Evolutionary conservation across 176 grass and related monocot species (phyloP), one percentile per base, ranked within the genome.

Genomic region (Oryza brachyantha): DNA sequence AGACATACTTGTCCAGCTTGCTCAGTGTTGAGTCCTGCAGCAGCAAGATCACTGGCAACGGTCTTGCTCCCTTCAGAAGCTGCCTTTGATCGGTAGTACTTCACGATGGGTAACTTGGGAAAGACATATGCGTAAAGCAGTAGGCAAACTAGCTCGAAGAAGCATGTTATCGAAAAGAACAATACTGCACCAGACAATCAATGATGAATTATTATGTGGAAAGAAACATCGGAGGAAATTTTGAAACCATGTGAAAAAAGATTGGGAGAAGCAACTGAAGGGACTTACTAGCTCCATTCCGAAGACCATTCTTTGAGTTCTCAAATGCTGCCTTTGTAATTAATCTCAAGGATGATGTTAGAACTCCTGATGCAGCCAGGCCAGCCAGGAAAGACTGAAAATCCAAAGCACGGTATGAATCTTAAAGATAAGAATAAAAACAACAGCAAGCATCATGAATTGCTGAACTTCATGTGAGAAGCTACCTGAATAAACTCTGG

Each of bases 401-500:
- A 76, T 21, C 26, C 71, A 61, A 81, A 29, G 41, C 37, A 64
- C 45, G 61, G 54, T 64, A 81, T 66, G 29, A 3, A 78, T 65
- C 57, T 65, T 35, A 28, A 70, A 83, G 74, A 50, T 32, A 12
- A 34, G 40, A 8, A 7, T 9, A 83, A 69, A 40, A 10, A 66
- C 75, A 82, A 64, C 46, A 39, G 74, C 13, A n/a, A 68, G 11
- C 14, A 70, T 75, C 63, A 68, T 35, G n/a, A 79, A 83, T 72
- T 7, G 39, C n/a, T 74, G 38, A 36, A 48, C 39, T 50, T 22
- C 13, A 46, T 50, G 12, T 73, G 69, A 75, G 54, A 70, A 27
- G 14, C 68, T 79, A 94, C 94, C 85, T 99, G 92, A 64, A 95
- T 79, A 76, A 99, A 95, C 84, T 96, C 96, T 14, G 92, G 90